Base-by-base conservation (phyloP, 2,329 filamentous ascomycete genomes). In the Tolypocladium tundrense region DNA sequence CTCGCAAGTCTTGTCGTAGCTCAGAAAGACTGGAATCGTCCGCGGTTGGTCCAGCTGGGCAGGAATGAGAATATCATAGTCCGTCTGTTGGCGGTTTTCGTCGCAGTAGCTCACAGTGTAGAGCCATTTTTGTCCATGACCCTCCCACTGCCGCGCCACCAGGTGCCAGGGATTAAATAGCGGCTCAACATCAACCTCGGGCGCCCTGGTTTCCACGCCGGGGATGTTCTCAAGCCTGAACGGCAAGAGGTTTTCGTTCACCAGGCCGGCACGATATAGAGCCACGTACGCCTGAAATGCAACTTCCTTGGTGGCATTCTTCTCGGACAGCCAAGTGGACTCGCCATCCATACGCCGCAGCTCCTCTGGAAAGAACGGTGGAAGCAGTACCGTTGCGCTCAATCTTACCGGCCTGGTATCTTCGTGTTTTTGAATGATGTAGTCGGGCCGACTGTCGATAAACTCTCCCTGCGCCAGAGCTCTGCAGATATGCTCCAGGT, bases 401-500 rank as follows among this genome's bases (percentile, higher is more conserved):
- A 85, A 65, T 5, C 66, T 63, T 0, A 66, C 66, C 0, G 57
- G 60, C 4, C 58, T 60, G 43, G 72, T 19, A 1, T 69, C 64
- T 8, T 68, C 60, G 21, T 72, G 64, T n/a, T 76, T 67, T 4
- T 75, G 68, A 40, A 84, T 76, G 16, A 83, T 75, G 65, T 91
- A 96, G 54, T 88, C 82, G 0, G 92, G 91, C 1, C 80, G 75
- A 21, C 75, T 74, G 62, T 91, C 83, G 8, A 86, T 77, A 66
- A 85, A 90, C 33, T 82, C 79, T 1, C 75, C 75, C 0, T 74
- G 73, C 0, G 82, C 78, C 0, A 91, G 69, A 0, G 80, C 78
- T 0, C 77, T 75, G 69, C 92, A 97, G 64, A 97, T 95, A 70
- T 96, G 90, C 53, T 88, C 78, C 1, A 97, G 78, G 69, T 94